Base-by-base conservation (phyloP, 345 rosid species). In the Eutrema heterophyllum region DNA sequence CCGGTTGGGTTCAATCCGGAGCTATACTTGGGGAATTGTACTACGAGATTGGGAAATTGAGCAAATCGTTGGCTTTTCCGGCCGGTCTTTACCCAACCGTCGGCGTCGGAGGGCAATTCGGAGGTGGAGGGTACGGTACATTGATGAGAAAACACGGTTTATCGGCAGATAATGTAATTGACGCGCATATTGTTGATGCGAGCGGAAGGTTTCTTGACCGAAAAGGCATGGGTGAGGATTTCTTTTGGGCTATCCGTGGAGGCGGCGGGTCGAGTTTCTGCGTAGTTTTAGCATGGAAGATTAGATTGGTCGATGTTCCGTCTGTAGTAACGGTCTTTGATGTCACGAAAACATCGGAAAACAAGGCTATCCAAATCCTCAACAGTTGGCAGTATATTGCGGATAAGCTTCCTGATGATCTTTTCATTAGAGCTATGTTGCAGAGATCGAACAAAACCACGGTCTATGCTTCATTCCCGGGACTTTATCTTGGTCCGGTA, bases 211-310 rank as follows among this genome's bases (percentile, higher is more conserved):
- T 87, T 53, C 84, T 83, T 44, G 86, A 87, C 53, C 55, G 87
- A 24, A 5, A 68, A 46, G 70, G 80, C 29, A 87, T 83, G 86
- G 88, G 79, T 77, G 81, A 78, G 6, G 81, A 84, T 57, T 73
- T 86, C 2, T 86, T 86, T 5, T 84, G 88, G 88, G 90, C 88
- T 0, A 84, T 86, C 33, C 78, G 86, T 36, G 90, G 90, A 3
- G 90, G 88, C 0, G 88, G 88, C 2, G 87, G 81, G 4, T 85
- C 82, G 0, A 84, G 88, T 33, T 86, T 86, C 9, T 85, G 84
- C 10, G 49, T 86, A 12, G 68, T 85, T 10, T 48, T 82, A 11
- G 62, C 84, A 2, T 86, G 85, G 87, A 83, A 84, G 75, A 72
- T 86, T 8, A 78, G 76, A 56, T 82, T 64, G 33, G 81, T 86